Evolutionary conservation across 106 monocot genomes (phyloP).

Genomic region (Triglochin maritima): DNA sequence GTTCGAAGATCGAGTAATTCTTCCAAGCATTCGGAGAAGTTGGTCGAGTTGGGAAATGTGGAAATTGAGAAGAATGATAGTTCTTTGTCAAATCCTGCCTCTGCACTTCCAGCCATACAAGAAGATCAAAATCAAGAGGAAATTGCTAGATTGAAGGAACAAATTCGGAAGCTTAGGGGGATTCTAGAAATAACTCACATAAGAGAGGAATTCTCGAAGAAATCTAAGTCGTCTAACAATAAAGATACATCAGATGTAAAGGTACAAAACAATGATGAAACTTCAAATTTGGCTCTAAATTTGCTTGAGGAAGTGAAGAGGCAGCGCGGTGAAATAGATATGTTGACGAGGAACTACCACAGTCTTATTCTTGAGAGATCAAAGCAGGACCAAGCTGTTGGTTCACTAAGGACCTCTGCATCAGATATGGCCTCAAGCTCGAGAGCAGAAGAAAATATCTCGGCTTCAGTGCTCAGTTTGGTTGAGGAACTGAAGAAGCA

Average conservation of each 20-base stretch:
- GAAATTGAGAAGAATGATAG: background rate
- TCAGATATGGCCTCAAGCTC: background rate
- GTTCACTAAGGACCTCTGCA: background rate
- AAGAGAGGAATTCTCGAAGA: background rate
- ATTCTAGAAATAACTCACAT: background rate
- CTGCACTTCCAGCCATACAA: background rate
- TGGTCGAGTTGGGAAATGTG: background rate
- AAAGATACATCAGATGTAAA: slow-evolving; percentile 1
- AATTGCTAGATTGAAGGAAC: background rate
- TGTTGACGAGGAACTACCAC: slow-evolving; percentile 11
- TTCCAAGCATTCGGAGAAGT: background rate
- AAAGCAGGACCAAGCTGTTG: background rate
- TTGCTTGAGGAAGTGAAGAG: slow-evolving; percentile 16
- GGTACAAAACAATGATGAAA: slow-evolving; percentile 2
- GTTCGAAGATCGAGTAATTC: too few species aligned
- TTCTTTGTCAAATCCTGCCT: background rate
- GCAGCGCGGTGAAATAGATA: slow-evolving; percentile 11
- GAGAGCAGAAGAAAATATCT: slow-evolving; percentile 5
- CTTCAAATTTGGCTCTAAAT: slow-evolving; percentile 1
- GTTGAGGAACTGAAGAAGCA: slow-evolving; percentile 25
- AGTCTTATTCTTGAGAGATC: slow-evolving; percentile 3
- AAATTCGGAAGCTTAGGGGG: background rate
- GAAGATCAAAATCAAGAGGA: background rate
- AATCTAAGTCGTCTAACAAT: too few species aligned
- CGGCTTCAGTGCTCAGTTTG: slow-evolving; percentile 4